Evolutionary conservation across 805 yeast species (phyloP).

Genomic region (Cyberlindnera bimundalis): DNA sequence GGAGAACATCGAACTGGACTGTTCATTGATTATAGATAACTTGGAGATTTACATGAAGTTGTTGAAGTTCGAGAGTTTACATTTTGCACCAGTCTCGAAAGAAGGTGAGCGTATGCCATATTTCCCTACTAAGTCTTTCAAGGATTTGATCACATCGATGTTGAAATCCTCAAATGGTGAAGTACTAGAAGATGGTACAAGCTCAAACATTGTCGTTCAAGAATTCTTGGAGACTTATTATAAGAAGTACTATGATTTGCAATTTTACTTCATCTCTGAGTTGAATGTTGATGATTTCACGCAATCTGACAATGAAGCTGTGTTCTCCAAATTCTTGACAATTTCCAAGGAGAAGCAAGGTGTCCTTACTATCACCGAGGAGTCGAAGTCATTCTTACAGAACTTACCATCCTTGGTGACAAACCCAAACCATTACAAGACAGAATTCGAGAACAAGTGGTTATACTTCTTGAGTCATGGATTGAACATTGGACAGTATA

Average conservation of each 20-base stretch:
- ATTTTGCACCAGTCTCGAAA: constrained; percentile 43
- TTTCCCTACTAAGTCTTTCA: constrained; percentile 59
- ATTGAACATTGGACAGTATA: constrained; percentile 54
- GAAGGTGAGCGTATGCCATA: constrained; percentile 39
- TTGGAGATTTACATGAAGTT: constrained; percentile 55
- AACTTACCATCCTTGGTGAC: constrained; percentile 46
- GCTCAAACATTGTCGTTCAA: constrained; percentile 43
- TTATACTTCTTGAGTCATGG: constrained; percentile 48
- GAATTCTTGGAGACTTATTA: constrained; percentile 60
- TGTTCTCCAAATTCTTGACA: constrained; percentile 37
- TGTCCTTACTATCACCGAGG: constrained; percentile 33
- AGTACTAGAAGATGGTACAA: constrained; percentile 43
- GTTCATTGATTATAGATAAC: constrained; percentile 49
- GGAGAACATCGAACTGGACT: constrained; percentile 35
- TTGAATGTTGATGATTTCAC: constrained; percentile 29
- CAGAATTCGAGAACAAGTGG: constrained; percentile 70
- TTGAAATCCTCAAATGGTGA: constrained; percentile 36
- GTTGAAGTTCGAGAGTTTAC: constrained; percentile 50
- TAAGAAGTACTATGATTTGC: constrained; percentile 66
- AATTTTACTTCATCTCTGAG: constrained; percentile 65
- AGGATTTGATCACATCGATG: constrained; percentile 37
- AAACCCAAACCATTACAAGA: constrained; percentile 46
- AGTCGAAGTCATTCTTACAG: constrained; percentile 36
- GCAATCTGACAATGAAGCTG: constrained; percentile 10
- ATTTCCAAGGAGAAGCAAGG: constrained; percentile 35